phyloP scores from a whole-genome alignment of 75 land plant genomes.

The Pinus albicaulis region DNA sequence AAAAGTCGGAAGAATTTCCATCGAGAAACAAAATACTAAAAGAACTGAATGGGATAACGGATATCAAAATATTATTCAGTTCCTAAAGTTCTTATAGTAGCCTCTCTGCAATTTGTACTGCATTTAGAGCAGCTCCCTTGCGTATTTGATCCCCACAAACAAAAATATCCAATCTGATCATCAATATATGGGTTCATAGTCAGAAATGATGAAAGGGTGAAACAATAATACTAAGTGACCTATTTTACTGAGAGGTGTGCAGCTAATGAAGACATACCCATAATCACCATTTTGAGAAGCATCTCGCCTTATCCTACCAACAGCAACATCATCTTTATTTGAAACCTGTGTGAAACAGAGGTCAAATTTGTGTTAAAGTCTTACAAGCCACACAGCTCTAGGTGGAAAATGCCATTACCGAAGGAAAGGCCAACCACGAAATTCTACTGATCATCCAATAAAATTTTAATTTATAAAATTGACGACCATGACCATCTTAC shows the following conservation, averaged over 20 bases:
- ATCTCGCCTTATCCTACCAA: slow-evolving; percentile 92
- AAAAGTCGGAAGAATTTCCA: no score
- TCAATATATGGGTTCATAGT: neutral
- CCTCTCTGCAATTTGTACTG: slow-evolving; percentile 94
- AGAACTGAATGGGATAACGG: no score
- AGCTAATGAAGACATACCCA: slow-evolving; percentile 43
- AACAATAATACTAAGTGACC: neutral
- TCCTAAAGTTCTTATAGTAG: slow-evolving; percentile 31
- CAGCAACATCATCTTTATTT: slow-evolving; percentile 94
- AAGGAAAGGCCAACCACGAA: neutral
- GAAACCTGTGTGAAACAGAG: slow-evolving; percentile 47
- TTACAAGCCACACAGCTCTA: neutral
- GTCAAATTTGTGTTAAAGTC: neutral
- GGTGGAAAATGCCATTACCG: neutral
- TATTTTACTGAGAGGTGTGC: neutral
- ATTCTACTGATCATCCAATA: neutral
- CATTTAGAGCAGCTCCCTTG: slow-evolving; percentile 98
- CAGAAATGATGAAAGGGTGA: neutral
- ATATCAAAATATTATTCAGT: no score
- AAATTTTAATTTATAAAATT: neutral
- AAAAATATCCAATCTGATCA: slow-evolving; percentile 81
- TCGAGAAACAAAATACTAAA: no score
- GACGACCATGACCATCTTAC: neutral
- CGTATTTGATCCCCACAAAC: slow-evolving; percentile 99
- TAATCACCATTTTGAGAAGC: slow-evolving; percentile 75